phyloP scores from a whole-genome alignment of 75 land plant genomes.

The Picea glauca region DNA sequence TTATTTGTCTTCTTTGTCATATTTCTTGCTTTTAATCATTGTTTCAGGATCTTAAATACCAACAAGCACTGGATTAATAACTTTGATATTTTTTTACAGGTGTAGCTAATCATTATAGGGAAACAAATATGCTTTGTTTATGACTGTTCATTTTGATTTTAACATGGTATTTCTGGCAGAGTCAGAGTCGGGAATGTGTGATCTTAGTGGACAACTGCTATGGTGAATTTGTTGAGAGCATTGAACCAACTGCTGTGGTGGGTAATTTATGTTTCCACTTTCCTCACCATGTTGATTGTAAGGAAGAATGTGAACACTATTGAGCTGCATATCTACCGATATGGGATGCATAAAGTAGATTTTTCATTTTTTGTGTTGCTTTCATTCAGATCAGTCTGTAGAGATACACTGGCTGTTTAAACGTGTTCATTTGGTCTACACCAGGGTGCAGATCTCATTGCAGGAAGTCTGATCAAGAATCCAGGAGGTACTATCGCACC shows the following conservation, averaged over 20 bases:
- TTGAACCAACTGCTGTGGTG: constrained; percentile 95
- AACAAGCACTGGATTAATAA: background rate
- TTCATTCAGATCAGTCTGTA: background rate
- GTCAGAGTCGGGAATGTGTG: constrained; percentile 80
- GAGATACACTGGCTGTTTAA: background rate
- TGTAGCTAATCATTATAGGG: background rate
- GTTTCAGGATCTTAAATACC: no score
- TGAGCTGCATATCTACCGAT: background rate
- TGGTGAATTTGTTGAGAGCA: constrained; percentile 90
- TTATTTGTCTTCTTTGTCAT: no score
- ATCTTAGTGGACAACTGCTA: constrained; percentile 98
- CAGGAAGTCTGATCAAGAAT: constrained; percentile 96
- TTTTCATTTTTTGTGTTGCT: background rate
- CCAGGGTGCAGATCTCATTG: constrained; percentile 96
- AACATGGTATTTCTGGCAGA: constrained; percentile 26
- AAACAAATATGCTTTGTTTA: background rate
- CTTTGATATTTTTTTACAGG: background rate
- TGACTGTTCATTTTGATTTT: background rate
- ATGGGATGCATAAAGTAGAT: background rate
- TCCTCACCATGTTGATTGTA: background rate
- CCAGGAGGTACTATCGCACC: constrained; percentile 98
- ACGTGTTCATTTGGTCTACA: constrained; percentile 2
- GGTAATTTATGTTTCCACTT: constrained; percentile 13
- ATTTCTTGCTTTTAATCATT: no score
- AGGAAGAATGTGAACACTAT: background rate